Conservation (phyloP, 2,329 filamentous ascomycete species). For the Phialophora tarda region DNA sequence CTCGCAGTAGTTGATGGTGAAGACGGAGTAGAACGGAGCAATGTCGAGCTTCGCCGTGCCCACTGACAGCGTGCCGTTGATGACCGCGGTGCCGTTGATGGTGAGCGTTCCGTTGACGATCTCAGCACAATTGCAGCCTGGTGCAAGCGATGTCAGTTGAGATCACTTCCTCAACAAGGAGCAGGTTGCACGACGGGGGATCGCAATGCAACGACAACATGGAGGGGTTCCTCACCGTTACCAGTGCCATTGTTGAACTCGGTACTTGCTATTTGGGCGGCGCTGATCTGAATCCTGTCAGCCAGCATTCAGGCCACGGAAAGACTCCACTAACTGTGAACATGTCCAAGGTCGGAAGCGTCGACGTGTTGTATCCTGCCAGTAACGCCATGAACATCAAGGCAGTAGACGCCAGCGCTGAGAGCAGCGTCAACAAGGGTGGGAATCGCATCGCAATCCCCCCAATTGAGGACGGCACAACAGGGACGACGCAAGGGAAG, state of each 20-base stretch:
- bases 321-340: conserved; percentile 10
- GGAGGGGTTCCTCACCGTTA: neutral
- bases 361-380: conserved; percentile 12
- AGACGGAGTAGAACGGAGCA: neutral
- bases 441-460: neutral
- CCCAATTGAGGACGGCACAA: neutral
- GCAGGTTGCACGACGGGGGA: too few species aligned
- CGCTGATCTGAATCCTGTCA: neutral
- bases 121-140: neutral
- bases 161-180: too few species aligned
- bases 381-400: conserved; percentile 13
- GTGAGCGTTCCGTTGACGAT: neutral
- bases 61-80: neutral
- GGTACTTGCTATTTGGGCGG: neutral
- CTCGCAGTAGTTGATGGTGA: neutral
- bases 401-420: neutral
- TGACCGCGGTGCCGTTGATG: neutral
- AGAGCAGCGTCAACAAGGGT: neutral
- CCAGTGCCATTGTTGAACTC: neutral
- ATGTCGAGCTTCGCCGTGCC: neutral
- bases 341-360: conserved; percentile 8
- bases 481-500: neutral
- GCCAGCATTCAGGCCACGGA: neutral
- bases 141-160: neutral
- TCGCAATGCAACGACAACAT: too few species aligned